Base-by-base conservation (phyloP, 805 yeast species). In the Ogataea allantospora region DNA sequence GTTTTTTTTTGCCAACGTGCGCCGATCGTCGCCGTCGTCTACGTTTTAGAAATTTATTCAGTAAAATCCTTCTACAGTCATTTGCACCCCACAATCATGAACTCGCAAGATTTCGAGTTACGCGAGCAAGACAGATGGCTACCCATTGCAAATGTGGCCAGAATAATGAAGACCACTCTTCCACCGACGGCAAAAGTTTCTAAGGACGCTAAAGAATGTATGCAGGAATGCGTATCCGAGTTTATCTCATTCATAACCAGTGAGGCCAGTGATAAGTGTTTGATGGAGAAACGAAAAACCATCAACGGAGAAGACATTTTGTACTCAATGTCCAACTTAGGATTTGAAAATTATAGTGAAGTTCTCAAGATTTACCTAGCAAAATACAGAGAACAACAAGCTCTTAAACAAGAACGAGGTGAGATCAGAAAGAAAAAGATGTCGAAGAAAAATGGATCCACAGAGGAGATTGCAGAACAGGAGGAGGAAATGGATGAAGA, bases 201-300 rank as follows among this genome's bases (percentile, higher is more conserved):
- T 15, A 83, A 83, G 52, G 93, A 83, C 51, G 84, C 89, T 28
- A 82, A 83, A 52, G 89, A 81, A 50, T 77, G 86, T 48, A 78
- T 80, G 63, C 87, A 80, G 58, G 86, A 80, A 53, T 80, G 84
- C 53, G 53, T 49, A 11, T 46, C 51, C 17, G 86, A 80, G 57
- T 80, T 78, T 57, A 81, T 80, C 22, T 75, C 83, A 7, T 80
- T 80, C 58, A 74, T 80, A 38, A 80, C 86, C 3, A 73, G 80
- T 22, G 85, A 80, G 58, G 75, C 75, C 13, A 72, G 82, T 32
- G 86, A 80, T 44, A 74, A 71, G 50, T 79, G 85, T 53, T 53
- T 71, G 9, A 71, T 78, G 33, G 87, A 80, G 47, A 79, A 80
- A 57, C 66, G 87, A 18, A 80, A 80, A 51, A 80, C 87, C 3